phyloP scores from a whole-genome alignment of 2,329 filamentous ascomycete species.

The Scopulariopsis brevicaulis region DNA sequence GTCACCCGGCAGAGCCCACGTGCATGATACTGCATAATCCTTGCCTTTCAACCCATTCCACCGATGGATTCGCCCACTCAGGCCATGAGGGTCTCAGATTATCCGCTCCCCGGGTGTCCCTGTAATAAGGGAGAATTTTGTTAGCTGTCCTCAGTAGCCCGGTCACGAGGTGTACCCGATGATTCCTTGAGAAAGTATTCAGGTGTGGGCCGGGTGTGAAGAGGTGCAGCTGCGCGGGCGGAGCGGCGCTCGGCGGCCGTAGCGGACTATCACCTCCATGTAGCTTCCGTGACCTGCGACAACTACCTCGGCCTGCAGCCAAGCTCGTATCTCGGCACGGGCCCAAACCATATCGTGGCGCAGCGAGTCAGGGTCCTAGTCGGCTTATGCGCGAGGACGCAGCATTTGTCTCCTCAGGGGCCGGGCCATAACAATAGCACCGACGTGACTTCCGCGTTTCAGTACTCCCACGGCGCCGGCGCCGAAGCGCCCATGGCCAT shows the following conservation, averaged over 20 bases:
- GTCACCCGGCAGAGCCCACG: background rate
- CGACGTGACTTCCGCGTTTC: background rate
- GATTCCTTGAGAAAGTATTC: background rate
- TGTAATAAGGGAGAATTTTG: background rate
- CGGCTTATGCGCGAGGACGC: background rate
- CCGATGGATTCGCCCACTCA: slow-evolving; percentile 2
- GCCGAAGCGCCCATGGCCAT: background rate
- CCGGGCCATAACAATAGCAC: too few relatives aligned
- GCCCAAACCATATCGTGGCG: background rate
- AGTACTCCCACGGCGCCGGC: slow-evolving; percentile 1
- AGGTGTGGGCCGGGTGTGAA: background rate
- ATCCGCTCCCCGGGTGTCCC: background rate
- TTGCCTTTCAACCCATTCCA: background rate
- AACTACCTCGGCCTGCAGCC: background rate
- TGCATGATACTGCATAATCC: background rate
- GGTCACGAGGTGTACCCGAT: background rate
- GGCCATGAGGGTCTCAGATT: background rate
- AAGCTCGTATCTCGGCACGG: background rate
- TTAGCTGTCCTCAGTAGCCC: background rate
- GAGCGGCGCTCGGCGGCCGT: background rate
- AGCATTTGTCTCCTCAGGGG: background rate
- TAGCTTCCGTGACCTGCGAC: background rate
- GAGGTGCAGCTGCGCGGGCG: background rate
- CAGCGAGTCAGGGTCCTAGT: background rate
- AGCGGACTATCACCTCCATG: background rate